These are phyloP conservation scores for Aspergillus sp. DNA, from an alignment of 2,329 filamentous ascomycete species.

Conservation along the genomic window DNA sequence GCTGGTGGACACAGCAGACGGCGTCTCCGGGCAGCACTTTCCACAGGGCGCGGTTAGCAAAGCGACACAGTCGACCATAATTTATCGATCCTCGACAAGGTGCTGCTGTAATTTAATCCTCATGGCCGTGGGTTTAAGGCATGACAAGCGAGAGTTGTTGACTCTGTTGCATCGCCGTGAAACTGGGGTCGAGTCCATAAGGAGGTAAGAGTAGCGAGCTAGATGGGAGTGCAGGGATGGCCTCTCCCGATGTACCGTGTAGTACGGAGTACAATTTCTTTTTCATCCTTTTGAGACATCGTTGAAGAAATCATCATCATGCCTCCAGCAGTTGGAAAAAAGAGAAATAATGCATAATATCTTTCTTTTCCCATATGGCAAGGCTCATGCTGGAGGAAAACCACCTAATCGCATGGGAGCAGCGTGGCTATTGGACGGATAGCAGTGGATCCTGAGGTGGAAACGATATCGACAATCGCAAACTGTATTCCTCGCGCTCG, in stretches of 20 bases:
- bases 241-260: not conserved
- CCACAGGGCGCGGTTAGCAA: not conserved
- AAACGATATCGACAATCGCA: not conserved
- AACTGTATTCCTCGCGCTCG: not conserved
- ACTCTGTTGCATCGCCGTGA: conserved; percentile 1
- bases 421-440: conserved; percentile 1
- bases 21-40: conserved; percentile 22
- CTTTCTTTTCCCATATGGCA: not conserved
- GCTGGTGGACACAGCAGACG: conserved; percentile 25
- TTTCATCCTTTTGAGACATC: conserved; percentile 3
- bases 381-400: not conserved
- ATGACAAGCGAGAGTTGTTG: conserved; percentile 15
- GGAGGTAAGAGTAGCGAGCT: conserved; percentile 18
- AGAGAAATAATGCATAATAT: not conserved
- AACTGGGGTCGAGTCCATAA: conserved; percentile 5
- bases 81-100: not conserved
- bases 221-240: conserved; percentile 1
- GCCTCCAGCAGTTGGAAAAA: not conserved
- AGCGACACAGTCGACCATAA: not conserved
- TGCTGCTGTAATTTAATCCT: conserved; percentile 1
- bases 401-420: not conserved
- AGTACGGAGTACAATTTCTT: conserved; percentile 6
- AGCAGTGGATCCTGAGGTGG: conserved; percentile 7
- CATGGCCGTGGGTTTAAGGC: conserved; percentile 1
- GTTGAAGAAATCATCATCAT: not conserved